Base-by-base conservation (phyloP, 306 rosid genomes). In the Casuarina equisetifolia region DNA sequence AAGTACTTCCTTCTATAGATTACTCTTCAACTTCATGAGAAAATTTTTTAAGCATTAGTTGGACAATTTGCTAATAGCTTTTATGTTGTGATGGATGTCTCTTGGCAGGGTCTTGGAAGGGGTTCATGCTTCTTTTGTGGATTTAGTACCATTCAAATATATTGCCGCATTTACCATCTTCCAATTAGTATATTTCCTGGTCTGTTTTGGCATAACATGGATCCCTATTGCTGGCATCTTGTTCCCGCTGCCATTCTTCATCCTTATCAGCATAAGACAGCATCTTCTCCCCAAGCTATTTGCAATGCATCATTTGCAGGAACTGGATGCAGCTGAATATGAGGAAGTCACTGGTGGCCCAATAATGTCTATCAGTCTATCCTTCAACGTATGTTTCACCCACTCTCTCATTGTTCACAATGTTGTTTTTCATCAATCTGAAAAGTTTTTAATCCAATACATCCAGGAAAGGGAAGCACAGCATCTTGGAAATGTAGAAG, bases 221-320 rank as follows among this genome's bases (percentile, higher is more conserved):
- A 89, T 93, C 81, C 97, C 97, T 4, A 79, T 93, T 50, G 97
- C 97, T 57, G 97, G 97, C 75, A 88, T 91, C 72, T 72, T 93
- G 80, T 93, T 93, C 81, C 97, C 96, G 15, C 73, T 89, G 82
- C 97, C 93, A 19, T 93, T 91, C 87, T 91, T 93, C 86, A 76
- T 89, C 59, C 83, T 93, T 70, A 82, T 91, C 78, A 73, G 84
- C 63, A 72, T 93, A 81, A 88, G 97, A 83, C 94, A 91, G 69
- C 76, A 85, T 62, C 20, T 93, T 53, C 96, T 93, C 66, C 97
- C 96, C 68, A 89, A 85, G 85, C 55, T 91, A 45, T 85, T 93
- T 74, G 79, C 73, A 3, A 83, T 89, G 35, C 80, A 52, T 43
- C 85, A 91, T 82, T 82, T 93, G 45, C 85, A 70, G 79, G 96